Percentiles rank a stretch among this genome's conserved stretches.
Evolutionary conservation across 495 filamentous ascomycete species (phyloP).

Genomic region (Cenococcum geophilum): DNA sequence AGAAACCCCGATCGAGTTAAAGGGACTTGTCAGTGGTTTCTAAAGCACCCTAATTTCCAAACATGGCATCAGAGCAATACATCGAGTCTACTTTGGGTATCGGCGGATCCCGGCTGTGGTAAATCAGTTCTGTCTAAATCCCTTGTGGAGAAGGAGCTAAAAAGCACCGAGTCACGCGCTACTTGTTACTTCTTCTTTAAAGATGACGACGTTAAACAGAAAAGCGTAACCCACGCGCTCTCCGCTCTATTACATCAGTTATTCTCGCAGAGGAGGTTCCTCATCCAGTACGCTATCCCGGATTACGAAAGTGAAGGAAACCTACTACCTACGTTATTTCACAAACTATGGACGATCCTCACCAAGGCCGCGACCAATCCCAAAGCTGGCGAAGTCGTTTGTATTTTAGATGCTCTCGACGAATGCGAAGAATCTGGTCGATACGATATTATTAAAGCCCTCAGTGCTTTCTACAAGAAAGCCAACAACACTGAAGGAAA

Average conservation of each 20-base stretch:
- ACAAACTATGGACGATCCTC: conserved; percentile 44
- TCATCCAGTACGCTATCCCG: conserved; percentile 35
- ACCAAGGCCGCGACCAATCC: conserved; percentile 32
- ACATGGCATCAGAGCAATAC: conserved; percentile 33
- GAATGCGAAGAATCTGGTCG: conserved; percentile 32
- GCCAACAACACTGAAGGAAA: background rate
- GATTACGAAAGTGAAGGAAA: conserved; percentile 29
- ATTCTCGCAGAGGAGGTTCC: conserved; percentile 33
- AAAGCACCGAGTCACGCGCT: background rate
- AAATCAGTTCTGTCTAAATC: conserved; percentile 49
- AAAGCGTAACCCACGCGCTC: conserved; percentile 38
- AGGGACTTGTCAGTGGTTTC: conserved; percentile 45
- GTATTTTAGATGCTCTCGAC: conserved; percentile 47
- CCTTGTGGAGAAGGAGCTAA: conserved; percentile 39
- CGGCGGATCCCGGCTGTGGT: conserved; percentile 52
- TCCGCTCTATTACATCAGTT: conserved; percentile 47
- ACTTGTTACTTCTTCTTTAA: conserved; percentile 57
- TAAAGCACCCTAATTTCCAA: conserved; percentile 34
- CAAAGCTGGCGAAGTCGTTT: conserved; percentile 44
- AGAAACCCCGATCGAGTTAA: conserved; percentile 35
- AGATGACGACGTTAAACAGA: conserved; percentile 46
- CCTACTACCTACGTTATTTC: conserved; percentile 34
- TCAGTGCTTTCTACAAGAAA: conserved; percentile 19
- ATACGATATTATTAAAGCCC: conserved; percentile 19
- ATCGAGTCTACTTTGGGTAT: conserved; percentile 43